Conservation (phyloP, 768 basidiomycete genomes). For the Dioszegia aurantiaca region DNA sequence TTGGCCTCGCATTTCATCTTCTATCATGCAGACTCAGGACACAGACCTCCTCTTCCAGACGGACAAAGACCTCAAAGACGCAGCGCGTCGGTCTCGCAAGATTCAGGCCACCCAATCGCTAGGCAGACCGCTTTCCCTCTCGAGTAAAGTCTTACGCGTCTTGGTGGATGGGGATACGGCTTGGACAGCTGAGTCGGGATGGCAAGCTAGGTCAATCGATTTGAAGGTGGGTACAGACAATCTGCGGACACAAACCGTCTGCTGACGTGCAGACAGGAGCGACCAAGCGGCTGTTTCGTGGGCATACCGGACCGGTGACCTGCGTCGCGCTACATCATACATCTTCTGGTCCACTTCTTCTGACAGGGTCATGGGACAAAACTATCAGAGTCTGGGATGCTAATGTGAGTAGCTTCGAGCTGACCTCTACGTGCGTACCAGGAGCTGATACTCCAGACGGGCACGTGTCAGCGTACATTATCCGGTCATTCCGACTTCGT, state of each 20-base stretch:
- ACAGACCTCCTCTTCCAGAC: conserved; percentile 65
- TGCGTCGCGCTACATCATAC: conserved; percentile 62
- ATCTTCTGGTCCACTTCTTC: conserved; percentile 55
- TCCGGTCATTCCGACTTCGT: conserved; percentile 85
- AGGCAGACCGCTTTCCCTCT: conserved; percentile 74
- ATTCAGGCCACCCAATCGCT: conserved; percentile 66
- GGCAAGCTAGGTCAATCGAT: conserved; percentile 68
- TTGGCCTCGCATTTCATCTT: neutral
- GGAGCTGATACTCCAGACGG: conserved; percentile 59
- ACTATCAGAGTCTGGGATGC: conserved; percentile 84
- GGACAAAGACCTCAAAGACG: conserved; percentile 66
- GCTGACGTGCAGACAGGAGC: conserved; percentile 66
- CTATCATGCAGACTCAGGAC: conserved; percentile 55
- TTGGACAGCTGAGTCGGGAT: conserved; percentile 87
- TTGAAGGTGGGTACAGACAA: conserved; percentile 61
- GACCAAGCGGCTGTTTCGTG: conserved; percentile 69
- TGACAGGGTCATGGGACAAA: conserved; percentile 98
- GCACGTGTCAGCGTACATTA: conserved; percentile 66
- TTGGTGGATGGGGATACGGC: conserved; percentile 64
- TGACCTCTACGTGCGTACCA: neutral
- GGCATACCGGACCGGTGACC: conserved; percentile 87
- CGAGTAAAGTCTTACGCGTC: conserved; percentile 71
- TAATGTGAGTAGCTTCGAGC: conserved; percentile 57
- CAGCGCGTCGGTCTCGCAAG: conserved; percentile 62
- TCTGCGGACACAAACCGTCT: neutral